These are phyloP conservation scores for Nasturtium officinale DNA, from an alignment of 345 rosid species.

Conservation along the genomic window DNA sequence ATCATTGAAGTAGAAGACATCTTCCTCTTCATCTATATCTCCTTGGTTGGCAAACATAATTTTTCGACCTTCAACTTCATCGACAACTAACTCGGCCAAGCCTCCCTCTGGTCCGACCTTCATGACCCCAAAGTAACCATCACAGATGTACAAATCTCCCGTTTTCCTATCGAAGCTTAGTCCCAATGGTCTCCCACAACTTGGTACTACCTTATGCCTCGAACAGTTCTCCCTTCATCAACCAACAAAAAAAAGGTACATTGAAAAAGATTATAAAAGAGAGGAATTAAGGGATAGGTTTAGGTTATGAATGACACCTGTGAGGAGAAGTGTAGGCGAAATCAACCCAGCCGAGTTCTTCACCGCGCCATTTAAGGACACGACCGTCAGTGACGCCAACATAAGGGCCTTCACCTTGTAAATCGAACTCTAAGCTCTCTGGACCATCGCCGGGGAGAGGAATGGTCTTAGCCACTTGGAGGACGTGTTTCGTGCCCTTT, in stretches of 20 bases:
- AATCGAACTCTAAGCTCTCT: conserved; percentile 42
- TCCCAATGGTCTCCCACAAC: conserved; percentile 81
- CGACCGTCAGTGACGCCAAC: conserved; percentile 73
- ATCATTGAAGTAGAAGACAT: conserved; percentile 67
- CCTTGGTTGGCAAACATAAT: conserved; percentile 63
- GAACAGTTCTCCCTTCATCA: conserved; percentile 36
- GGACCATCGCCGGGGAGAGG: conserved; percentile 35
- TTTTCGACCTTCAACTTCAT: conserved; percentile 55
- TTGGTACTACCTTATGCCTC: conserved; percentile 46
- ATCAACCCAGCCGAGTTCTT: conserved; percentile 55
- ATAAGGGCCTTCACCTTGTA: conserved; percentile 51
- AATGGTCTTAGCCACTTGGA: conserved; percentile 32
- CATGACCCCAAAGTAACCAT: conserved; percentile 71
- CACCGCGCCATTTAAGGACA: conserved; percentile 47
- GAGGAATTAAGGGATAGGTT: background rate
- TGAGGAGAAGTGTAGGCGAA: conserved; percentile 61
- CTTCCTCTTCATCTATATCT: conserved; percentile 66
- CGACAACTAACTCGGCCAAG: conserved; percentile 49
- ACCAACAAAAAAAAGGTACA: background rate
- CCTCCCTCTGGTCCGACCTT: conserved; percentile 75
- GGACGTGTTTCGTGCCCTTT: conserved; percentile 19
- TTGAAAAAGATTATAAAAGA: background rate
- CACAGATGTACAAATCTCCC: conserved; percentile 77
- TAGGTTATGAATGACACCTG: conserved; percentile 38
- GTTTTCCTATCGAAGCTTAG: conserved; percentile 56